These are phyloP conservation scores for Xanthoconium purpureum DNA, from an alignment of 768 basidiomycete genomes.

Conservation along the genomic window DNA sequence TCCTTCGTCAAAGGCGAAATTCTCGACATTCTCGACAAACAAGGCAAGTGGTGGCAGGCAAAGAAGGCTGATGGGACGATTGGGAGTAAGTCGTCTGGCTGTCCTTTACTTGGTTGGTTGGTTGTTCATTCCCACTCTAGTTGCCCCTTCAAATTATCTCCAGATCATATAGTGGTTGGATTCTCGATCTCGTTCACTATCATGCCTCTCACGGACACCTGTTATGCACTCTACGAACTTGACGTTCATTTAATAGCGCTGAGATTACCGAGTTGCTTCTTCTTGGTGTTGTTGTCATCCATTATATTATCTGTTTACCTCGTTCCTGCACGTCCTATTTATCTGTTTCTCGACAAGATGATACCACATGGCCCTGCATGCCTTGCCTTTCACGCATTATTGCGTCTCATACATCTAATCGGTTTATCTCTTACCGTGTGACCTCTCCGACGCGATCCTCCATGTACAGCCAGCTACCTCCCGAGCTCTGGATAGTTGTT, in stretches of 20 bases:
- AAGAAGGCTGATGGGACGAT: conserved; percentile 69
- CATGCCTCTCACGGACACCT: conserved; percentile 24
- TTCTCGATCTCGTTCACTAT: conserved; percentile 2
- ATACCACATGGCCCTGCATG: conserved; percentile 31
- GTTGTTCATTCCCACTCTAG: conserved; percentile 36
- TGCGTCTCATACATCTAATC: background rate
- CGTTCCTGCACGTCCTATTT: conserved; percentile 22
- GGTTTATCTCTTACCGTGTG: conserved; percentile 8
- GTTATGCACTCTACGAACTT: conserved; percentile 28
- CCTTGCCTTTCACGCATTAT: conserved; percentile 11
- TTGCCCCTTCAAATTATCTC: conserved; percentile 84
- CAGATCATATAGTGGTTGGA: conserved; percentile 60
- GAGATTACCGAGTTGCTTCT: conserved; percentile 17
- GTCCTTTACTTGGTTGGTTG: background rate
- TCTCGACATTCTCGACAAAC: conserved; percentile 89
- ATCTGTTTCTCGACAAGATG: conserved; percentile 27
- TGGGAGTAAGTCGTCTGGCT: conserved; percentile 62
- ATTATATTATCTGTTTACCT: conserved; percentile 31
- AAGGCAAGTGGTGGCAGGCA: conserved; percentile 93
- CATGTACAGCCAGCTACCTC: conserved; percentile 35
- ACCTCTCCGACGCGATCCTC: no score
- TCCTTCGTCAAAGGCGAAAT: conserved; percentile 91
- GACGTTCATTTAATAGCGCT: conserved; percentile 32
- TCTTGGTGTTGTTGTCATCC: conserved; percentile 26
- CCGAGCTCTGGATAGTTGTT: conserved; percentile 55